phyloP scores from a whole-genome alignment of 2,329 filamentous ascomycete genomes.

The Fusarium protoensiforme region DNA sequence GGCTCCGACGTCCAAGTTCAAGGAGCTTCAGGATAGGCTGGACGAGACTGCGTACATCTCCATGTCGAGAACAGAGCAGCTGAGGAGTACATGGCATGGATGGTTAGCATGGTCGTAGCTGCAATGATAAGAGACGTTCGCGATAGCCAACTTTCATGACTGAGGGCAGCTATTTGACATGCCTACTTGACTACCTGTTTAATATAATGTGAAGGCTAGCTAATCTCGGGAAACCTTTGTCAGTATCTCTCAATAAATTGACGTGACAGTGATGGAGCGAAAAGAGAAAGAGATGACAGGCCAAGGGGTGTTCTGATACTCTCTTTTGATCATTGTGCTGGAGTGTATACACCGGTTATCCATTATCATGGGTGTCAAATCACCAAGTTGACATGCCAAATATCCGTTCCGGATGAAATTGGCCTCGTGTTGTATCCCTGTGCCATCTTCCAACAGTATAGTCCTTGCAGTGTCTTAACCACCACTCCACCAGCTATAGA shows the following conservation, averaged over 20 bases:
- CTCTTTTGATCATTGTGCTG: background rate
- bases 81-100: conserved; percentile 38
- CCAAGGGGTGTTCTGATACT: background rate
- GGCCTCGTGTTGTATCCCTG: background rate
- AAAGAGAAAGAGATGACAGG: background rate
- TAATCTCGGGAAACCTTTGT: too few species aligned
- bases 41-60: conserved; percentile 33
- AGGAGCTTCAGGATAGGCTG: conserved; percentile 35
- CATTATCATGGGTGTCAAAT: background rate
- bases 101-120: conserved; percentile 37
- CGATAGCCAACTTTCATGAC: background rate
- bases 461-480: background rate
- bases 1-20: conserved; percentile 47
- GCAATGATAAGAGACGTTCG: background rate
- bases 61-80: conserved; percentile 25
- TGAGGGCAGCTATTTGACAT: too few species aligned
- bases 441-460: background rate
- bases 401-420: background rate
- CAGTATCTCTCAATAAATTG: background rate
- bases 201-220: too few species aligned
- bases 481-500: background rate
- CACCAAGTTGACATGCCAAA: background rate
- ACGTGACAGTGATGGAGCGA: background rate
- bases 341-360: background rate
- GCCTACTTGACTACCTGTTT: too few species aligned